A percentile compares a stretch with the other conserved stretches of the same genome.
Evolutionary conservation across 805 yeast species (phyloP).

Genomic region (Ogataea neopini): DNA sequence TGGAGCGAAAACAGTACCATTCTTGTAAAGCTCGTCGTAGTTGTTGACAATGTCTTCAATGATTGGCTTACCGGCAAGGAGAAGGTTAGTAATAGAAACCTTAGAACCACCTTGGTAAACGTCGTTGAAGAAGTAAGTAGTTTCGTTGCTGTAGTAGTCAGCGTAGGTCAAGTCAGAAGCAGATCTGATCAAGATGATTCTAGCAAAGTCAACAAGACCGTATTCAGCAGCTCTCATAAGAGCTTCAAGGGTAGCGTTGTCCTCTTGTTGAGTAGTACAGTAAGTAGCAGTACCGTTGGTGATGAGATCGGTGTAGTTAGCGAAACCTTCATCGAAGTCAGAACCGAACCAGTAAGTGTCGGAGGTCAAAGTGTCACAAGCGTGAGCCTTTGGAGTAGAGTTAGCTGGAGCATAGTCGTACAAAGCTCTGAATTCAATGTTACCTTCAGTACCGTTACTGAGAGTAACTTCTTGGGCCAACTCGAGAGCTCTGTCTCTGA

Average conservation of each 20-base stretch:
- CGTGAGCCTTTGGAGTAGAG: slow-evolving; percentile 45
- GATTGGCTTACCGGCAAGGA: slow-evolving; percentile 54
- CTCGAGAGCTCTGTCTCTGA: slow-evolving; percentile 57
- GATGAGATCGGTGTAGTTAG: slow-evolving; percentile 46
- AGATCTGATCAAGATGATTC: slow-evolving; percentile 61
- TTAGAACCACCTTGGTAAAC: slow-evolving; percentile 52
- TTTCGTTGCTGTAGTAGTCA: slow-evolving; percentile 34
- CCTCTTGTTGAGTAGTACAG: slow-evolving; percentile 68
- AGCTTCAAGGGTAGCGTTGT: slow-evolving; percentile 63
- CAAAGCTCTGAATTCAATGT: slow-evolving; percentile 46
- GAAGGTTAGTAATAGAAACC: slow-evolving; percentile 53
- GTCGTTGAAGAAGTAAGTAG: slow-evolving; percentile 52
- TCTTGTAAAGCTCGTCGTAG: slow-evolving; percentile 42
- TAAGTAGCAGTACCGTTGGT: slow-evolving; percentile 61
- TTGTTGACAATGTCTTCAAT: slow-evolving; percentile 52
- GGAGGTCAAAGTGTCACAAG: slow-evolving; percentile 61
- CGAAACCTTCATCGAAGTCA: slow-evolving; percentile 50
- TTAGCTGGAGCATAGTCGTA: slow-evolving; percentile 54
- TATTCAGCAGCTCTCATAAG: slow-evolving; percentile 52
- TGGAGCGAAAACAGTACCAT: slow-evolving; percentile 37
- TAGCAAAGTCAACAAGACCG: slow-evolving; percentile 56
- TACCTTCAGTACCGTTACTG: slow-evolving; percentile 46
- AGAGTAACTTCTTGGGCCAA: slow-evolving; percentile 49
- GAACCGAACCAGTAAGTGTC: slow-evolving; percentile 63
- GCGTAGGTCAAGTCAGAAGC: slow-evolving; percentile 59